These are phyloP conservation scores for Claviceps pazoutovae DNA, from an alignment of 2,329 filamentous ascomycete species.

Conservation along the genomic window DNA sequence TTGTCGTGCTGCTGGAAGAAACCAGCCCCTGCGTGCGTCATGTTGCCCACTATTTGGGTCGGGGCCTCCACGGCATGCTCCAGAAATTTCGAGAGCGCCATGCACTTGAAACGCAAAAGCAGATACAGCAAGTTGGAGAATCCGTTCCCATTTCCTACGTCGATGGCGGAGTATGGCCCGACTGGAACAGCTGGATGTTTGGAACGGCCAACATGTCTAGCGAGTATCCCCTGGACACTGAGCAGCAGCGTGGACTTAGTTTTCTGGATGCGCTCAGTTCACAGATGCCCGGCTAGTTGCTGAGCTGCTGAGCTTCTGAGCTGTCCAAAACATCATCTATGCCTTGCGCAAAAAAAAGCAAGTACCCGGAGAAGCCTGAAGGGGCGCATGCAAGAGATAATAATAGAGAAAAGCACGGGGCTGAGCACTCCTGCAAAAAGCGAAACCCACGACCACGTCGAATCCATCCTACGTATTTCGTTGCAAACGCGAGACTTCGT, in stretches of 20 bases:
- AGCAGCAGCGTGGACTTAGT: constrained; percentile 11
- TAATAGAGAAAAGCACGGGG: too few relatives aligned
- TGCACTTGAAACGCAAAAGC: constrained; percentile 5
- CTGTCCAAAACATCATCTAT: too few relatives aligned
- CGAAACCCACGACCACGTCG: too few relatives aligned
- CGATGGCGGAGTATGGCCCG: constrained; percentile 1
- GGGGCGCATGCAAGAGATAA: too few relatives aligned
- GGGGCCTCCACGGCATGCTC: constrained; percentile 17
- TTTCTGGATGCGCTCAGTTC: constrained; percentile 15
- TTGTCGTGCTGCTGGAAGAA: constrained; percentile 13
- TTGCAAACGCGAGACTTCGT: too few relatives aligned
- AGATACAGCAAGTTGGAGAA: constrained; percentile 1
- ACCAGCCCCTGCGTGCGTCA: constrained; percentile 15
- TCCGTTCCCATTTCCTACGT: not conserved
- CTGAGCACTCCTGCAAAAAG: too few relatives aligned
- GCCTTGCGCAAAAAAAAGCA: too few relatives aligned
- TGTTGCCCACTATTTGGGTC: constrained; percentile 16
- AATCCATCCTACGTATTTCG: too few relatives aligned
- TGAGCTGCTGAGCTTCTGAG: not conserved
- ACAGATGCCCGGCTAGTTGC: constrained; percentile 12
- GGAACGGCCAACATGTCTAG: constrained; percentile 6
- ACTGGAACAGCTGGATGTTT: constrained; percentile 17
- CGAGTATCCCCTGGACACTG: constrained; percentile 9
- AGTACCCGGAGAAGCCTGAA: too few relatives aligned
- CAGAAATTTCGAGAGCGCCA: constrained; percentile 14